Conservation (phyloP, 257 asterid species). For the Solanum boliviense region DNA sequence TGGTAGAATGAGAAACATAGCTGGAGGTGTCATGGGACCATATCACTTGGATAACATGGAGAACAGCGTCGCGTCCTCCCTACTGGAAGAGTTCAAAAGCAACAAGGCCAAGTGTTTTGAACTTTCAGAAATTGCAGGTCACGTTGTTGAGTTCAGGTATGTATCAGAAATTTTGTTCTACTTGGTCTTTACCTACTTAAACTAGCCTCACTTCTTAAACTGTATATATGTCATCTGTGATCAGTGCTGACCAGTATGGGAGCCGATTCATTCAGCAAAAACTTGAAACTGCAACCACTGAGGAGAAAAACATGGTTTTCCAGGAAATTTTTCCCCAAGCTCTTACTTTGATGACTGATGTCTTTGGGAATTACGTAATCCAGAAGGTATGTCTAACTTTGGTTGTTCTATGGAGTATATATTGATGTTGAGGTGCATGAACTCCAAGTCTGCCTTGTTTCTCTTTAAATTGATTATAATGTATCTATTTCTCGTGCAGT, state of each 20-base stretch:
- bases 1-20: constrained; percentile 62
- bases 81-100: constrained; percentile 93
- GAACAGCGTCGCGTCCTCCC: constrained; percentile 44
- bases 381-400: constrained; percentile 53
- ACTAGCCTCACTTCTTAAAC: constrained; percentile 5
- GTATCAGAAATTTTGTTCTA: not conserved
- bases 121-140: constrained; percentile 82
- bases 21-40: constrained; percentile 64
- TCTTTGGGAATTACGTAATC: constrained; percentile 88
- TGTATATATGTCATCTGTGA: not conserved
- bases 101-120: constrained; percentile 83
- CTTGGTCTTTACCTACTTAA: not conserved
- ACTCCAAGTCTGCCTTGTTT: not conserved
- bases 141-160: constrained; percentile 93
- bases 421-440: not conserved
- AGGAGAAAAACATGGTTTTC: constrained; percentile 88
- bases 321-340: constrained; percentile 85
- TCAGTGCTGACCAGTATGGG: constrained; percentile 91
- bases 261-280: constrained; percentile 96
- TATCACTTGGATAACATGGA: constrained; percentile 86
- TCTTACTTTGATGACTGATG: constrained; percentile 84
- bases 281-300: constrained; percentile 83
- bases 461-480: not conserved
- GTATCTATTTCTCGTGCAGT: constrained; percentile 27
- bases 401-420: not conserved